Base-by-base conservation (phyloP, 2,329 filamentous ascomycete genomes). In the Pseudocercospora musae region DNA sequence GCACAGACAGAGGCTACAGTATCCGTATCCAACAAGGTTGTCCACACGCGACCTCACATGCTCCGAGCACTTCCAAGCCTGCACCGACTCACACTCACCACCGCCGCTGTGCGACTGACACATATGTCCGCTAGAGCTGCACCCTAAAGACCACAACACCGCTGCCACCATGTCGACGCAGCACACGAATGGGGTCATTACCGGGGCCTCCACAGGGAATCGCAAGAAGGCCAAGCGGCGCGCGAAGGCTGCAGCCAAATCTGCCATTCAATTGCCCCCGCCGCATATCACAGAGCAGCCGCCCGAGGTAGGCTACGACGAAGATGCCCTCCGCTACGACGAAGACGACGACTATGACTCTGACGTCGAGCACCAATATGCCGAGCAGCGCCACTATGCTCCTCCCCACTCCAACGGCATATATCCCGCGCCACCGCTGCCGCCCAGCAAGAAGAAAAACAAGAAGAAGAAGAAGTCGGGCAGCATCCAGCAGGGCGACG, bases 141-240 rank as follows among this genome's bases (percentile, higher is more conserved):
- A 42, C 25, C 18, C 31, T 29, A 27, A 21, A 18, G 68, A 60
- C 56, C 21, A 71, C 66, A 37, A 71, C 77, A 71, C 64, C 63
- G n/a, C 64, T 66, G 21, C 66, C 64, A 63, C 59, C 52, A 65
- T 65, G 65, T 61, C 66, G 57, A 49, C 62, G 49, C 53, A 54
- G 44, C 62, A 72, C 69, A 33, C 72, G 77, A 80, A 79, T 73
- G 78, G 77, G 70, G 71, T 78, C 67, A 68, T 75, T 29, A 73
- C 74, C 29, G 74, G 66, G 56, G 69, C 74, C 49, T 63, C 76
- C 18, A 44, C 64, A 10, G 73, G 82, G 8, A 97, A 96, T 78
- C 87, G 91, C 74, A 97, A 97, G 83, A 98, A 97, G 82, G 90
- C 95, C 77, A 97, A 96, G 82, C 87, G 93, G 69, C 86, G 93